A percentile compares a stretch with the other conserved stretches of the same genome.
Evolutionary conservation across 1,284 basidiomycete species (phyloP).

Genomic region (Sutorius eximius): DNA sequence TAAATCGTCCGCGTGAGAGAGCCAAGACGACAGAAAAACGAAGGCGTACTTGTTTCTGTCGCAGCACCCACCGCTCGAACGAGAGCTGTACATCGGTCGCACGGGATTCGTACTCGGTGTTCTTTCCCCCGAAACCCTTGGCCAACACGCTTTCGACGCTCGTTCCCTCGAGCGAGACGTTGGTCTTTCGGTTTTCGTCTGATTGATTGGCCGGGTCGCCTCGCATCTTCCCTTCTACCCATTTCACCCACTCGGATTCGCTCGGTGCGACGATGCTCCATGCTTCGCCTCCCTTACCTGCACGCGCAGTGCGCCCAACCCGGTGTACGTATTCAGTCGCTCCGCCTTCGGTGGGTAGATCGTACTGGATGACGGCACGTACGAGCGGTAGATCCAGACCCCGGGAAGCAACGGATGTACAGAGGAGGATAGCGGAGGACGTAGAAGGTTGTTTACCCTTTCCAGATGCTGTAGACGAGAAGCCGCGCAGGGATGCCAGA

Average conservation of each 20-base stretch:
- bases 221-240: constrained; percentile 81
- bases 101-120: constrained; percentile 80
- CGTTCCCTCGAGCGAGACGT: constrained; percentile 57
- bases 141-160: constrained; percentile 71
- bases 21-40: background rate
- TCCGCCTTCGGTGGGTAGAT: constrained; percentile 96
- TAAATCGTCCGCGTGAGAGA: constrained; percentile 33
- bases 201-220: constrained; percentile 38
- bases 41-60: constrained; percentile 62
- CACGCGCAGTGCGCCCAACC: constrained; percentile 95
- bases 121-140: constrained; percentile 84
- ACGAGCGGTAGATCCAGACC: constrained; percentile 98
- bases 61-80: constrained; percentile 93
- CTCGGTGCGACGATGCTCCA: constrained; percentile 91
- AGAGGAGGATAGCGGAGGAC: constrained; percentile 76
- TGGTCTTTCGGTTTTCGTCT: constrained; percentile 37
- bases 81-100: constrained; percentile 96
- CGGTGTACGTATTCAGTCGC: constrained; percentile 97
- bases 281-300: constrained; percentile 89
- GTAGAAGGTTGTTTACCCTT: constrained; percentile 36
- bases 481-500: constrained; percentile 79
- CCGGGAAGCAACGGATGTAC: constrained; percentile 96
- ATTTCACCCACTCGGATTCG: constrained; percentile 86
- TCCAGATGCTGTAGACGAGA: constrained; percentile 53
- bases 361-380: constrained; percentile 92